phyloP scores from a whole-genome alignment of 176 grass and related monocot genomes.

The Aechmea fasciata region DNA sequence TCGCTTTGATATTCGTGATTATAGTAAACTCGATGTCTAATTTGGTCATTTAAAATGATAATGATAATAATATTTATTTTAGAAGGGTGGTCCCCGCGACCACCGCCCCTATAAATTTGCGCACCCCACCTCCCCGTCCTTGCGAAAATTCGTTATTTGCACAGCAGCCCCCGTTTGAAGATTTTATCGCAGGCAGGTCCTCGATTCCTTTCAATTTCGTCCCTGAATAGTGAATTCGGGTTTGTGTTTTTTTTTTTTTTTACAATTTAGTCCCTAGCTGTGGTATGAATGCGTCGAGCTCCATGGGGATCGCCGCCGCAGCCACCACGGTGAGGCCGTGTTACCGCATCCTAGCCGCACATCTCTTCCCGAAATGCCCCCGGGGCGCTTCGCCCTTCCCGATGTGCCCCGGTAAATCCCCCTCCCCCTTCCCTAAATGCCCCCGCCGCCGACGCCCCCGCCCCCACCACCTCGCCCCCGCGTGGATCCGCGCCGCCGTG shows the following conservation, averaged over 20 bases:
- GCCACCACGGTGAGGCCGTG: slow-evolving; percentile 42
- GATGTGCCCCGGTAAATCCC: slow-evolving; percentile 9
- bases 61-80: too few species aligned
- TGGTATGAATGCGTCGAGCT: slow-evolving; percentile 45
- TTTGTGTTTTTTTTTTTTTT: neutral
- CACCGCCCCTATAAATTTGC: neutral
- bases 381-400: slow-evolving; percentile 33
- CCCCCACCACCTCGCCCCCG: slow-evolving; percentile 13
- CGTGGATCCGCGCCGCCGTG: slow-evolving; percentile 8
- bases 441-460: slow-evolving; percentile 27
- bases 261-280: slow-evolving; percentile 22
- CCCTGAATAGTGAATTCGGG: slow-evolving; percentile 2
- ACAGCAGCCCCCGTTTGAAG: neutral
- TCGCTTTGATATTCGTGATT: too few species aligned
- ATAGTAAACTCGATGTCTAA: too few species aligned
- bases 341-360: slow-evolving; percentile 40
- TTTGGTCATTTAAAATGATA: too few species aligned
- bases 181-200: neutral
- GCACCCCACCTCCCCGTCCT: neutral
- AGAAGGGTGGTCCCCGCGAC: neutral
- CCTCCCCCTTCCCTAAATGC: neutral
- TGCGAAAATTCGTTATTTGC: neutral
- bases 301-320: slow-evolving; percentile 56
- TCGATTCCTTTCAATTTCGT: neutral
- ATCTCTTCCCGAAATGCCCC: slow-evolving; percentile 35